Evolutionary conservation across 495 filamentous ascomycete genomes (phyloP).

Genomic region (Podospora pseudoanserina): DNA sequence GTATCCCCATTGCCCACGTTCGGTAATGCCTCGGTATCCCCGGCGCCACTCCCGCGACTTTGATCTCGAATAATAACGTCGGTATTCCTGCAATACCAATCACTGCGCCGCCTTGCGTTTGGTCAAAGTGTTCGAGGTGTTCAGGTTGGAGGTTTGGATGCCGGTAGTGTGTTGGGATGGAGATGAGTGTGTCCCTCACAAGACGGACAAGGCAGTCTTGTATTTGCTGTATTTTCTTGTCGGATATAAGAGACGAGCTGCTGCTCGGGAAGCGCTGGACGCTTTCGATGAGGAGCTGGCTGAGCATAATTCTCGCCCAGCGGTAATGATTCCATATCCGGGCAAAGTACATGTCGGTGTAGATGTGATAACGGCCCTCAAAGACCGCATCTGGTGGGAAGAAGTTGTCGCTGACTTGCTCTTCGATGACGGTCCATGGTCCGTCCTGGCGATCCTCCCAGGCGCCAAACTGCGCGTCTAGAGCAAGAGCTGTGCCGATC

Average conservation of each 20-base stretch:
- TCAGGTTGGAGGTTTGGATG: slow-evolving; percentile 35
- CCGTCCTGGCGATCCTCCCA: slow-evolving; percentile 33
- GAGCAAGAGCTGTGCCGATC: slow-evolving; percentile 30
- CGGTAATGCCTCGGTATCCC: slow-evolving; percentile 37
- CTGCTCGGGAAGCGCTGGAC: slow-evolving; percentile 33
- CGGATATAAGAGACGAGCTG: slow-evolving; percentile 34
- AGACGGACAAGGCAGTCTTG: slow-evolving; percentile 32
- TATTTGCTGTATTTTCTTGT: slow-evolving; percentile 32
- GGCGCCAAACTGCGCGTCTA: slow-evolving; percentile 35
- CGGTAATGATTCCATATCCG: slow-evolving; percentile 63
- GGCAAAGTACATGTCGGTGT: slow-evolving; percentile 54
- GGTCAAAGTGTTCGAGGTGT: slow-evolving; percentile 31
- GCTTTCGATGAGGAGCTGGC: slow-evolving; percentile 48
- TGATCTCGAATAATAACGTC: slow-evolving; percentile 41
- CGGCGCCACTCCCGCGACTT: slow-evolving; percentile 41
- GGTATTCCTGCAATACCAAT: slow-evolving; percentile 44
- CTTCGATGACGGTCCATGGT: slow-evolving; percentile 31
- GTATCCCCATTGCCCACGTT: slow-evolving; percentile 35
- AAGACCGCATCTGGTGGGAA: slow-evolving; percentile 46
- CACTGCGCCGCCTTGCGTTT: slow-evolving; percentile 37
- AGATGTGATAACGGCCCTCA: slow-evolving; percentile 57
- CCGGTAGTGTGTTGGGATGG: slow-evolving; percentile 45
- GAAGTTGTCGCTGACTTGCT: slow-evolving; percentile 20
- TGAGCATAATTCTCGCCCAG: slow-evolving; percentile 55
- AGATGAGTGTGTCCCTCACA: slow-evolving; percentile 41